Evolutionary conservation across 768 basidiomycete genomes (phyloP), one percentile per base, ranked within the genome.

Genomic region (Mycena rosella): DNA sequence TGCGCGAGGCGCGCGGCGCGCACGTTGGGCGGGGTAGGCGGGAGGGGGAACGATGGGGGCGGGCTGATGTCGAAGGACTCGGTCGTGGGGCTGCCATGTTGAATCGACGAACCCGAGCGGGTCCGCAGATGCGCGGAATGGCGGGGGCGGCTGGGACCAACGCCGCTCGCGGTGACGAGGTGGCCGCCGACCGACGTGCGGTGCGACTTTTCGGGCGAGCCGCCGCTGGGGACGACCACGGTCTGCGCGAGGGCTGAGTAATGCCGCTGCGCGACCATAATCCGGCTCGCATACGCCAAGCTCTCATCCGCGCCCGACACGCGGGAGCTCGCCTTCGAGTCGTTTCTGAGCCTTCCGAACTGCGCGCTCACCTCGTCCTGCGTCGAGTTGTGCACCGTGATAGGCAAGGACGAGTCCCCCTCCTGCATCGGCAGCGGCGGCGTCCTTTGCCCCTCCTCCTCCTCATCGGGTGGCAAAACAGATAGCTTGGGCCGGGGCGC

Each of bases 241-340:
- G 89, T 91, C 63, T 87, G 88, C 3, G 91, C 91, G 52, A 92
- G 79, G 1, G 90, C 80, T 4, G 91, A 92, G 72, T 91, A 92
- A 75, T 92, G 91, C 51, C 88, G 82, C 74, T 92, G 89, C 0
- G 91, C 91, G 58, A 91, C 78, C 90, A 92, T 91, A 73, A 92
- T 89, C 65, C 80, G 81, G 32, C 87, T 86, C 7, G 85, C 84
- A 68, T 83, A 84, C 0, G 80, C 85, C 42, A 86, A 65, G 48
- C 82, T 83, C 36, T 88, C 89, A 47, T 89, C 87, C 13, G 30
- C 60, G 20, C 78, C 82, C 20, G 88, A 88, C 60, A 82, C 74
- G 68, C 85, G 85, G 14, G 89, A 88, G 64, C 87, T 89, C 5
- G 82, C 80, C 73, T 85, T 87, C 3, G 90, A 89, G 15, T 87